Evolutionary conservation across 2,329 filamentous ascomycete genomes (phyloP), one percentile per base, ranked within the genome.

Genomic region (Aphanocladium album): DNA sequence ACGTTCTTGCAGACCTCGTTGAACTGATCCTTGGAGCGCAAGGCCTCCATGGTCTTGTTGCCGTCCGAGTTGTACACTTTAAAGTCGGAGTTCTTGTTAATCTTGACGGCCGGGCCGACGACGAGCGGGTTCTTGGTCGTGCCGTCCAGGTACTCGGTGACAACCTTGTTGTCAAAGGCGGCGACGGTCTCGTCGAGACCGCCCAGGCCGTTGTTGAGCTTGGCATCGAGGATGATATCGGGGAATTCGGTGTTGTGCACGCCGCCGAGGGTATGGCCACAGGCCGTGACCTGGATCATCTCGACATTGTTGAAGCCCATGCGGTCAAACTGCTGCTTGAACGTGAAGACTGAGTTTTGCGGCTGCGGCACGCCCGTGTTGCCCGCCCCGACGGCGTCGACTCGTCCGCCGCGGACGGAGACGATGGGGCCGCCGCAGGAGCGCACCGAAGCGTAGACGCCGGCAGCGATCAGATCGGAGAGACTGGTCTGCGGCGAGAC

Each of bases 281-380:
- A 88, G 11, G 83, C 84, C 1, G 79, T 79, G 25, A 84, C 73
- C 66, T 83, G 78, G 46, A 87, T 85, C 83, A 86, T 87, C 64
- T 87, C 82, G 17, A 75, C 69, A 12, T 69, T 69, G 55, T 71
- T 78, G 71, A 86, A 86, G 6, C 84, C 84, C 76, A 85, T 82
- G 54, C 83, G 78, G 6, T 72, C 60, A 65, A 87, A 87, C 67
- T 85, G 82, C 55, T 80, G 77, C 56, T 72, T 67, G 66, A 87
- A 85, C 1, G 75, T 82, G 14, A 70, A 68, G 9, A 79, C 72
- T 1, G 77, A 77, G 66, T 87, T 85, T 65, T 85, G 77, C 0
- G 84, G 82, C 65, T 83, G 77, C 3, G 84, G 84, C 2, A 87
- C 80, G 9, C 83, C 83, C 1, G 72, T 66, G 2, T 71, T 68